phyloP scores from a whole-genome alignment of 164 flowering plant species.

The Echeveria elegans region DNA sequence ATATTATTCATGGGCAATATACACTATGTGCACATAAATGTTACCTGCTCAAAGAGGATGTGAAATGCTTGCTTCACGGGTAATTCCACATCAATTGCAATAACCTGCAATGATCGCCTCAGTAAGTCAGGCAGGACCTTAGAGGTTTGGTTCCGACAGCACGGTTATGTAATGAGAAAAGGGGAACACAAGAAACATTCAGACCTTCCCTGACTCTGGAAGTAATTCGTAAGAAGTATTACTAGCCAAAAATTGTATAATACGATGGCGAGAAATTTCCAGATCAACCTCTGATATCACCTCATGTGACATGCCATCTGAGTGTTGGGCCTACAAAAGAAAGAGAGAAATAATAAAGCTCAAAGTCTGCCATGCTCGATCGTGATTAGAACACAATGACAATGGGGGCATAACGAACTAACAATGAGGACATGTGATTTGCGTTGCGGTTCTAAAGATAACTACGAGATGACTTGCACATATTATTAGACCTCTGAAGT shows the following conservation, averaged over 20 bases:
- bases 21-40: neutral
- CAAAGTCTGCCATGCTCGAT: neutral
- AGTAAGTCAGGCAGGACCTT: neutral
- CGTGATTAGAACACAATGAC: neutral
- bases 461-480: neutral
- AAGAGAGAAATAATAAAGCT: neutral
- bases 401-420: neutral
- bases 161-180: neutral
- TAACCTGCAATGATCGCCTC: slow-evolving; percentile 37
- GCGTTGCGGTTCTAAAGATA: neutral
- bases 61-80: slow-evolving; percentile 98
- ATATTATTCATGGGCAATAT: neutral
- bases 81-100: slow-evolving; percentile 70
- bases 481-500: neutral
- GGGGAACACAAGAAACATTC: slow-evolving; percentile 20
- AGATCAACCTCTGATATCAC: slow-evolving; percentile 57
- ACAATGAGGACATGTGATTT: no score
- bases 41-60: slow-evolving; percentile 81
- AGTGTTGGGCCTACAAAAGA: slow-evolving; percentile 29
- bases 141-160: neutral
- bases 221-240: slow-evolving; percentile 84
- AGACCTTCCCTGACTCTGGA: slow-evolving; percentile 95
- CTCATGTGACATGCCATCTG: slow-evolving; percentile 37
- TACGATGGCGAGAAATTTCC: slow-evolving; percentile 58
- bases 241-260: slow-evolving; percentile 58